phyloP scores from a whole-genome alignment of 352 stramenopile species.

The Thalassiosira livingstoniorum region DNA sequence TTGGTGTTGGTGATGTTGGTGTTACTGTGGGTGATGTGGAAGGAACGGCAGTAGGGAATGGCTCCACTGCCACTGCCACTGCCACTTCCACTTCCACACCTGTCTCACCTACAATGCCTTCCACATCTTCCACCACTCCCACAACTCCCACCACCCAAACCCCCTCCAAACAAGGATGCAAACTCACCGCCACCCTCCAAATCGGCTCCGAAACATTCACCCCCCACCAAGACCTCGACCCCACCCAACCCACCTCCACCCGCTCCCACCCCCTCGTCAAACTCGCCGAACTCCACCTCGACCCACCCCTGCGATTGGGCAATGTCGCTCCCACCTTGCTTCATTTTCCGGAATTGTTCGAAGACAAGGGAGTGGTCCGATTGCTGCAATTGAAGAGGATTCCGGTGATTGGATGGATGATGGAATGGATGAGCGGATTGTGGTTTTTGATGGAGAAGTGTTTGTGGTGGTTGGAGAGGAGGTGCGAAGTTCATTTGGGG shows the following conservation, averaged over 20 bases:
- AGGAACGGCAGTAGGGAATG: constrained; percentile 4
- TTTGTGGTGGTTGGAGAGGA: constrained; percentile 81
- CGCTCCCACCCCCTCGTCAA: constrained; percentile 83
- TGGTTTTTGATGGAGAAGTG: constrained; percentile 78
- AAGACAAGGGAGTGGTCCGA: constrained; percentile 76
- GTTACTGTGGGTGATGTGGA: constrained; percentile 29
- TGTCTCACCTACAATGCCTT: too few species aligned
- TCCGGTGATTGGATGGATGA: constrained; percentile 67
- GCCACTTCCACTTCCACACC: too few species aligned
- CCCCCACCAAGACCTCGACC: constrained; percentile 76
- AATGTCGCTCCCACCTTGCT: constrained; percentile 86
- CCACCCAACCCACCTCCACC: constrained; percentile 52
- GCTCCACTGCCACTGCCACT: too few species aligned
- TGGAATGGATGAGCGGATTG: constrained; percentile 72
- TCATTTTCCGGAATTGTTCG: constrained; percentile 84
- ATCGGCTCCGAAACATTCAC: constrained; percentile 76
- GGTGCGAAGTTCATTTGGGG: constrained; percentile 80
- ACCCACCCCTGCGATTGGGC: constrained; percentile 74
- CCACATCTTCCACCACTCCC: too few species aligned
- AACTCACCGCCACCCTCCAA: constrained; percentile 58
- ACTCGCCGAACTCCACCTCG: constrained; percentile 68
- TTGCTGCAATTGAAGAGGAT: constrained; percentile 73
- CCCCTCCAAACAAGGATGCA: constrained; percentile 75
- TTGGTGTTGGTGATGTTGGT: too few species aligned
- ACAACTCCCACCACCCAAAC: too few species aligned